phyloP scores from a whole-genome alignment of 2,329 filamentous ascomycete species.

The Rhynchosporium graminicola region DNA sequence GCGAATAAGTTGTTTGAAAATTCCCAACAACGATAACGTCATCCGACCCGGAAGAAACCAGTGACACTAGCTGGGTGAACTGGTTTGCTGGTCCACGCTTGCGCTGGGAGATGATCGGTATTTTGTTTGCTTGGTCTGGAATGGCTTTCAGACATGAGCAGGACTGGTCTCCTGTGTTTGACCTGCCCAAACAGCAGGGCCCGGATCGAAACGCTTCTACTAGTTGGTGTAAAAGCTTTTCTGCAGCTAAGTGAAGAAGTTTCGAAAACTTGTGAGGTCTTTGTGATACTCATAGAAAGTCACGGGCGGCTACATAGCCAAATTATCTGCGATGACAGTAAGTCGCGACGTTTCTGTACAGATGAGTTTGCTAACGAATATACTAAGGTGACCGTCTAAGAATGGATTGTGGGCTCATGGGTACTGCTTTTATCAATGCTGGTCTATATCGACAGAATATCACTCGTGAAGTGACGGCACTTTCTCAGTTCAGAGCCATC shows the following conservation, averaged over 20 bases:
- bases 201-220: constrained; percentile 9
- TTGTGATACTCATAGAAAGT: constrained; percentile 16
- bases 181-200: constrained; percentile 12
- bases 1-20: constrained; percentile 17
- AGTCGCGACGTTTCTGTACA: not conserved
- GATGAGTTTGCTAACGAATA: not conserved
- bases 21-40: not conserved
- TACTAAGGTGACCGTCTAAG: constrained; percentile 14
- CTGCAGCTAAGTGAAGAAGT: constrained; percentile 10
- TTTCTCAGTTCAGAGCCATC: constrained; percentile 3
- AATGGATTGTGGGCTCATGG: constrained; percentile 16
- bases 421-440: constrained; percentile 14
- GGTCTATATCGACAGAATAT: constrained; percentile 9
- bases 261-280: constrained; percentile 12
- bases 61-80: constrained; percentile 12
- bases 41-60: not conserved
- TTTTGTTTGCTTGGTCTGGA: constrained; percentile 17
- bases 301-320: constrained; percentile 15
- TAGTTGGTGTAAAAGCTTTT: constrained; percentile 10
- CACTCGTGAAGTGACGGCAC: not conserved
- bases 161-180: constrained; percentile 17
- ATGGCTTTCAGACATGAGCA: constrained; percentile 18
- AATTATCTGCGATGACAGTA: constrained; percentile 22
- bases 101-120: constrained; percentile 19
- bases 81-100: constrained; percentile 13